Evolutionary conservation across 768 basidiomycete species (phyloP).

Genomic region (Podaxis carcinomalis): DNA sequence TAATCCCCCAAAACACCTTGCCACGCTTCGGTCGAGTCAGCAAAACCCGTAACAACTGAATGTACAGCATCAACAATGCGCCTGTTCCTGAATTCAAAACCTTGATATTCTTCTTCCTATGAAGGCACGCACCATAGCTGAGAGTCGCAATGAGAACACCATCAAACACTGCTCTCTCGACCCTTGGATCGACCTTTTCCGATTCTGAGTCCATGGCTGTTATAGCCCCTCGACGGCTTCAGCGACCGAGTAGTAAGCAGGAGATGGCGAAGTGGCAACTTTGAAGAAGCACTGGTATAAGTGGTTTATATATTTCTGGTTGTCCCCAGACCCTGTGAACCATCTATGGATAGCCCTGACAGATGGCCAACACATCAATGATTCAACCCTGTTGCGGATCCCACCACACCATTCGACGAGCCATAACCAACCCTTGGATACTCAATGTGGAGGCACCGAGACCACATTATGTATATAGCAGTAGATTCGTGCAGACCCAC

Average conservation of each 20-base stretch:
- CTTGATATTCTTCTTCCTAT: not conserved
- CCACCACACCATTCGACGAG: not conserved
- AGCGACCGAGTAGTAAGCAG: not conserved
- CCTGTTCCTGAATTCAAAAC: slow-evolving; percentile 18
- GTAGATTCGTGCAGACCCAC: not conserved
- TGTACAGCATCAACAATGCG: slow-evolving; percentile 34
- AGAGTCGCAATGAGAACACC: slow-evolving; percentile 28
- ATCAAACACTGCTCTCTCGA: slow-evolving; percentile 28
- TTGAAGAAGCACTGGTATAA: not conserved
- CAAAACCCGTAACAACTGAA: slow-evolving; percentile 32
- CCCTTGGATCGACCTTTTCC: not conserved
- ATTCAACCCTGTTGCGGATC: not conserved
- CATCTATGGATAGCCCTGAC: not conserved
- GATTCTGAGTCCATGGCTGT: not conserved
- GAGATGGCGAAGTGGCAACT: not conserved
- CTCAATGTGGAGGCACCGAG: not conserved
- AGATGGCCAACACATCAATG: not conserved
- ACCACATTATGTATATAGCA: no score
- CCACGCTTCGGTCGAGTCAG: slow-evolving; percentile 31
- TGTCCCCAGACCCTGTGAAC: not conserved
- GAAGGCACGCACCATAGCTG: slow-evolving; percentile 26
- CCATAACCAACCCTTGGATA: not conserved
- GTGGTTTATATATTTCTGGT: not conserved
- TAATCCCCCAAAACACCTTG: slow-evolving; percentile 28
- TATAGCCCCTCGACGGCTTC: not conserved